Evolutionary conservation across 306 rosid genomes (phyloP).

Genomic region (Bauhinia variegata): DNA sequence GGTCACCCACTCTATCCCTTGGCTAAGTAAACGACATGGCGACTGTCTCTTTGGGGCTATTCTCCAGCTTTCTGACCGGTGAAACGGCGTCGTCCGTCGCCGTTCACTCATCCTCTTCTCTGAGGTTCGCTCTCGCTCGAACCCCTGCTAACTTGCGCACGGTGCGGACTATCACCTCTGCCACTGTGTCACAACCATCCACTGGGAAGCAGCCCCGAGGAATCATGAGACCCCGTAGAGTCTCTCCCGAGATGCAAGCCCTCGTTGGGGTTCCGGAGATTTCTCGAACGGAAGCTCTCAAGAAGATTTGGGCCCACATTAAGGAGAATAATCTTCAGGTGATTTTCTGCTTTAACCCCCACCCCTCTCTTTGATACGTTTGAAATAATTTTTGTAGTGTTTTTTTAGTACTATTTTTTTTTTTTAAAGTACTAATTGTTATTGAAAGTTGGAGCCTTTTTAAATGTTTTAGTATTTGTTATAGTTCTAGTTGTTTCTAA

Average conservation of each 20-base stretch:
- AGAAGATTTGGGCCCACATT: slow-evolving; percentile 90
- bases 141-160: slow-evolving; percentile 42
- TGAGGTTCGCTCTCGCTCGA: slow-evolving; percentile 24
- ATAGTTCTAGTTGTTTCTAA: not conserved
- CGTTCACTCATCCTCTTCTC: slow-evolving; percentile 1
- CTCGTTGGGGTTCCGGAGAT: slow-evolving; percentile 81
- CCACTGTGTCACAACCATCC: slow-evolving; percentile 62
- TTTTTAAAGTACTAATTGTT: not conserved
- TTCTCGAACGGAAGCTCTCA: slow-evolving; percentile 91
- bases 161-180: slow-evolving; percentile 48
- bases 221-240: slow-evolving; percentile 73
- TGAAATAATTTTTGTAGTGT: not conserved
- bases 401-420: too few species aligned
- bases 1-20: too few species aligned
- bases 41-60: too few species aligned
- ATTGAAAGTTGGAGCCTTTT: not conserved
- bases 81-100: slow-evolving; percentile 22
- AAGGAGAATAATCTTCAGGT: slow-evolving; percentile 97
- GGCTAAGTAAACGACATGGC: too few species aligned
- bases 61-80: too few species aligned
- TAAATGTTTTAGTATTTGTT: not conserved
- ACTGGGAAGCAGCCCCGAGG: slow-evolving; percentile 66
- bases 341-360: not conserved
- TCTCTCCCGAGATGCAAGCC: slow-evolving; percentile 89
- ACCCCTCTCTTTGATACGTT: not conserved